phyloP scores from a whole-genome alignment of 805 yeast genomes.

The Candida ipomoeae region DNA sequence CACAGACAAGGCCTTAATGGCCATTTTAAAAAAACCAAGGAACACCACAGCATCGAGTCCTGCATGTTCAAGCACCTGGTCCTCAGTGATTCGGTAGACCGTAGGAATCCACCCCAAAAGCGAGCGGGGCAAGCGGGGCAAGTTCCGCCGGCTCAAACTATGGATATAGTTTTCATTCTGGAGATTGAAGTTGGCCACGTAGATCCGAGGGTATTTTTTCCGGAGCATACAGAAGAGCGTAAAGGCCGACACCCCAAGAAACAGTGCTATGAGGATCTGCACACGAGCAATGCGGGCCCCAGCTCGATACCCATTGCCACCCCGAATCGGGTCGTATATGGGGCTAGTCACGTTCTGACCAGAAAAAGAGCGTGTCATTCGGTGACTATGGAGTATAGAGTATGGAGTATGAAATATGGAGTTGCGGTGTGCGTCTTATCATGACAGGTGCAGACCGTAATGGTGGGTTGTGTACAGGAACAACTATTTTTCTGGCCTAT shows the following conservation, averaged over 20 bases:
- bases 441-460: too few species aligned
- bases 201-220: constrained; percentile 72
- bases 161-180: constrained; percentile 40
- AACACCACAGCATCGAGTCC: constrained; percentile 95
- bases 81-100: constrained; percentile 61
- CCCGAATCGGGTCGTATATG: constrained; percentile 18
- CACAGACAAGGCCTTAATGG: constrained; percentile 61
- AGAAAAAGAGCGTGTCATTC: not conserved
- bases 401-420: not conserved
- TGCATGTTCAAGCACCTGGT: constrained; percentile 78
- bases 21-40: constrained; percentile 84
- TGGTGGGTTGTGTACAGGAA: too few species aligned
- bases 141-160: constrained; percentile 41
- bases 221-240: constrained; percentile 66
- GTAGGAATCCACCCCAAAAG: constrained; percentile 80
- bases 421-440: constrained; percentile 4
- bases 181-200: constrained; percentile 70
- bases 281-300: constrained; percentile 62
- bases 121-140: constrained; percentile 59
- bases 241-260: constrained; percentile 67
- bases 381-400: too few species aligned
- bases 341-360: constrained; percentile 11
- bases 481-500: too few species aligned
- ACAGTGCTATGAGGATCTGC: constrained; percentile 66
- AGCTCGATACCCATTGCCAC: constrained; percentile 16